phyloP scores from a whole-genome alignment of 768 basidiomycete species.

The Clathrus columnatus region DNA sequence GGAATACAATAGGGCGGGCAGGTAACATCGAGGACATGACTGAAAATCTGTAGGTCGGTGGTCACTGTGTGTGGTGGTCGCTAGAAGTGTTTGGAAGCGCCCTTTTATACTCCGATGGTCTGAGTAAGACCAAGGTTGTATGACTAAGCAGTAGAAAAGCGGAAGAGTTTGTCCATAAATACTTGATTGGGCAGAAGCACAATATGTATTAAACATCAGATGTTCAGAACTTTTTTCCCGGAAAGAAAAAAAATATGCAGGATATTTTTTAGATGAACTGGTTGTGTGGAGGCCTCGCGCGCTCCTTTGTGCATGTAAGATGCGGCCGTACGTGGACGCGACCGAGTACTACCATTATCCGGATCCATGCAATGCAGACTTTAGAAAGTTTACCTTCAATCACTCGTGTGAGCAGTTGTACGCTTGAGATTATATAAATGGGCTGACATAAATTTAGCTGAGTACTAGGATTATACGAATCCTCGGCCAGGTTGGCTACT shows the following conservation, averaged over 20 bases:
- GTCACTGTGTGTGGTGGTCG: neutral
- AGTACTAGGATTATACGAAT: conserved; percentile 60
- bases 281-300: too few relatives aligned
- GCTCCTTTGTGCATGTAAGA: too few relatives aligned
- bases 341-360: too few relatives aligned
- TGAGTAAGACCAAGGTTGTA: neutral
- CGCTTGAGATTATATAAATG: conserved; percentile 1
- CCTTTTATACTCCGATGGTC: neutral
- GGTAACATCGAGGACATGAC: conserved; percentile 6
- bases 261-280: too few relatives aligned
- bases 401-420: conserved; percentile 35
- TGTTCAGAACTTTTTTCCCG: too few relatives aligned
- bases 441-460: conserved; percentile 35
- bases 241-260: too few relatives aligned
- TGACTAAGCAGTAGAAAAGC: conserved; percentile 34
- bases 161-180: conserved; percentile 44
- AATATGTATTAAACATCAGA: too few relatives aligned
- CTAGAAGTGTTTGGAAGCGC: neutral
- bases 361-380: conserved; percentile 40
- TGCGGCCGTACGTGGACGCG: too few relatives aligned
- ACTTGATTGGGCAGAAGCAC: conserved; percentile 34
- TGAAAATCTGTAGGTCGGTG: neutral
- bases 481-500: conserved; percentile 57
- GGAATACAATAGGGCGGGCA: conserved; percentile 10
- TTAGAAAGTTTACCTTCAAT: conserved; percentile 45